Evolutionary conservation across 768 basidiomycete species (phyloP).

Genomic region (Postia placenta): DNA sequence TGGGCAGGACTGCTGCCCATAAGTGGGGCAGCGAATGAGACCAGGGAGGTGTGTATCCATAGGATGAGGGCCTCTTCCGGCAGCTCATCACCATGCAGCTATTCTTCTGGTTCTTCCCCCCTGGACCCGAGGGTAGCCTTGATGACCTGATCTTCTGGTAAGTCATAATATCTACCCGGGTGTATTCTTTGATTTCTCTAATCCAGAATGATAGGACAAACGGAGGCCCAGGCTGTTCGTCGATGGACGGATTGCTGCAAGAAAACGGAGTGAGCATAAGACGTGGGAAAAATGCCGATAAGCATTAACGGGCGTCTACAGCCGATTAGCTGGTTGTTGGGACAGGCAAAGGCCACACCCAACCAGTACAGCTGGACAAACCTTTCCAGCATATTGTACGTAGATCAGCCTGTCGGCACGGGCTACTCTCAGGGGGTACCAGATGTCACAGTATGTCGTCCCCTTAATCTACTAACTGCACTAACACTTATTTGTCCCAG

Average conservation of each 20-base stretch:
- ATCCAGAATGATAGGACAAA: slow-evolving; percentile 30
- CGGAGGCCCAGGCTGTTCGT: slow-evolving; percentile 66
- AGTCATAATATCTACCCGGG: slow-evolving; percentile 21
- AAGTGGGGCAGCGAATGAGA: slow-evolving; percentile 30
- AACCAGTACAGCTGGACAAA: slow-evolving; percentile 64
- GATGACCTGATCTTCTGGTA: slow-evolving; percentile 42
- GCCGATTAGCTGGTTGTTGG: slow-evolving; percentile 45
- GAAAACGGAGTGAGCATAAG: slow-evolving; percentile 60
- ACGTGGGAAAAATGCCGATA: slow-evolving; percentile 9
- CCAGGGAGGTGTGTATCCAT: slow-evolving; percentile 36
- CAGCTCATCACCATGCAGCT: no score
- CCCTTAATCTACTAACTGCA: neutral
- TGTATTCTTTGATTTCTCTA: slow-evolving; percentile 21
- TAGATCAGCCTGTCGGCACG: slow-evolving; percentile 75
- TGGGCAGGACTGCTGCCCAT: slow-evolving; percentile 27
- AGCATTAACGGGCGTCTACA: neutral
- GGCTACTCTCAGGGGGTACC: slow-evolving; percentile 68
- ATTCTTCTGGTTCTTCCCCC: slow-evolving; percentile 84
- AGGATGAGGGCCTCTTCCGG: no score
- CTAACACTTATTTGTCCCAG: slow-evolving; percentile 3
- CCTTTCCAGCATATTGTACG: slow-evolving; percentile 64
- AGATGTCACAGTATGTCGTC: slow-evolving; percentile 33
- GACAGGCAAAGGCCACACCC: slow-evolving; percentile 51
- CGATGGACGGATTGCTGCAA: slow-evolving; percentile 63
- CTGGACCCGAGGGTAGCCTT: slow-evolving; percentile 61